Evolutionary conservation across 2,329 filamentous ascomycete genomes (phyloP).

Genomic region (Aspergillus chevalieri): DNA sequence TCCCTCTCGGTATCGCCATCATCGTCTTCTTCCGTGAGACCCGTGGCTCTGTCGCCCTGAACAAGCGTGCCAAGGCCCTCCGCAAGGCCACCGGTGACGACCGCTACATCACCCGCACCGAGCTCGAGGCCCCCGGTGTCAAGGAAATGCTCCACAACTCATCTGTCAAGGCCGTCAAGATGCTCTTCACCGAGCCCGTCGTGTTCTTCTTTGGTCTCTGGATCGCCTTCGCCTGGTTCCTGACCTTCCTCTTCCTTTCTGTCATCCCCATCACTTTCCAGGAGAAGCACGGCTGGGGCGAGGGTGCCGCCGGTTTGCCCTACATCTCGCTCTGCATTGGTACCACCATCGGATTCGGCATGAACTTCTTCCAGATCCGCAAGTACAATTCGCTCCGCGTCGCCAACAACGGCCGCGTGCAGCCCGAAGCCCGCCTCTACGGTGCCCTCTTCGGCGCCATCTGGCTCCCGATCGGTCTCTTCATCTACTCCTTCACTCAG

Average conservation of each 20-base stretch:
- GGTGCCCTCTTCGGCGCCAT: slow-evolving; percentile 45
- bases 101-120: slow-evolving; percentile 46
- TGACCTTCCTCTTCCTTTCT: slow-evolving; percentile 50
- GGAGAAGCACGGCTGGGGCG: slow-evolving; percentile 49
- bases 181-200: slow-evolving; percentile 46
- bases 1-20: slow-evolving; percentile 43
- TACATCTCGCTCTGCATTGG: slow-evolving; percentile 49
- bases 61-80: slow-evolving; percentile 45
- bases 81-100: slow-evolving; percentile 45
- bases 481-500: slow-evolving; percentile 52
- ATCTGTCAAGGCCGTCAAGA: slow-evolving; percentile 48
- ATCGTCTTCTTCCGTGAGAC: slow-evolving; percentile 43
- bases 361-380: slow-evolving; percentile 47
- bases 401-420: slow-evolving; percentile 24
- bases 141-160: slow-evolving; percentile 38
- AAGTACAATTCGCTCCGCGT: slow-evolving; percentile 44
- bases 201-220: slow-evolving; percentile 48
- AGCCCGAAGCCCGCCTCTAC: slow-evolving; percentile 44
- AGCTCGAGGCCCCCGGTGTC: slow-evolving; percentile 46
- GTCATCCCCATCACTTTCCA: slow-evolving; percentile 47
- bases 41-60: slow-evolving; percentile 42
- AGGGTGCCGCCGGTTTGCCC: slow-evolving; percentile 46
- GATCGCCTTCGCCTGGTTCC: slow-evolving; percentile 50
- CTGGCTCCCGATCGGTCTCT: slow-evolving; percentile 45
- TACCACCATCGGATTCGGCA: slow-evolving; percentile 44